These are phyloP conservation scores for Schizochytrium sp. DNA, from an alignment of 108 stramenopile genomes.

Conservation along the genomic window DNA sequence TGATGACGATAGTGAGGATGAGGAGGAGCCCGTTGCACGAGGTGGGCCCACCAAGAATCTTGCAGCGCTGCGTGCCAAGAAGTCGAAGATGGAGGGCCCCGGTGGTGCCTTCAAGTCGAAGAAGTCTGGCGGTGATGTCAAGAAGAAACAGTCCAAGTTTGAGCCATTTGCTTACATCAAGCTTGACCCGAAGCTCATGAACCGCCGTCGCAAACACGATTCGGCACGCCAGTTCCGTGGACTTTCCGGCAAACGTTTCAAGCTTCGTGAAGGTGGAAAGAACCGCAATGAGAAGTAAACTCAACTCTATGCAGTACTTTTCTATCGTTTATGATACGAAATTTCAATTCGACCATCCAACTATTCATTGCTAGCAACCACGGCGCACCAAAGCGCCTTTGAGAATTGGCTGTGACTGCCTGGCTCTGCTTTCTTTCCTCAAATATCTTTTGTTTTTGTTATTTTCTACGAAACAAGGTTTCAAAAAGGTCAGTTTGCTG, in stretches of 20 bases:
- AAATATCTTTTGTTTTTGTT: too few species aligned
- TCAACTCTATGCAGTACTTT: background rate
- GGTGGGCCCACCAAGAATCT: background rate
- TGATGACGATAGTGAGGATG: slow-evolving; percentile 33
- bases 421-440: too few species aligned
- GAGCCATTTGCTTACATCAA: slow-evolving; percentile 75
- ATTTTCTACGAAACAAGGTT: too few species aligned
- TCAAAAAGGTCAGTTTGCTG: too few species aligned
- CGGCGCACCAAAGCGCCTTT: too few species aligned
- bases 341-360: too few species aligned
- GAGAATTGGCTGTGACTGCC: too few species aligned
- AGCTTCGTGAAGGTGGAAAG: slow-evolving; percentile 16
- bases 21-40: background rate
- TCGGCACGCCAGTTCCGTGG: slow-evolving; percentile 22
- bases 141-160: slow-evolving; percentile 70
- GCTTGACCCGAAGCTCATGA: slow-evolving; percentile 69
- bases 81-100: slow-evolving; percentile 53
- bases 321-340: background rate
- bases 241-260: slow-evolving; percentile 22
- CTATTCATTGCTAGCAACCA: too few species aligned
- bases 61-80: slow-evolving; percentile 15
- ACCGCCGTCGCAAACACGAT: slow-evolving; percentile 43
- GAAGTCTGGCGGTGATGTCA: slow-evolving; percentile 74
- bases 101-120: slow-evolving; percentile 69
- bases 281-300: background rate